phyloP scores from a whole-genome alignment of 257 asterid genomes.

The Rehmannia glutinosa region DNA sequence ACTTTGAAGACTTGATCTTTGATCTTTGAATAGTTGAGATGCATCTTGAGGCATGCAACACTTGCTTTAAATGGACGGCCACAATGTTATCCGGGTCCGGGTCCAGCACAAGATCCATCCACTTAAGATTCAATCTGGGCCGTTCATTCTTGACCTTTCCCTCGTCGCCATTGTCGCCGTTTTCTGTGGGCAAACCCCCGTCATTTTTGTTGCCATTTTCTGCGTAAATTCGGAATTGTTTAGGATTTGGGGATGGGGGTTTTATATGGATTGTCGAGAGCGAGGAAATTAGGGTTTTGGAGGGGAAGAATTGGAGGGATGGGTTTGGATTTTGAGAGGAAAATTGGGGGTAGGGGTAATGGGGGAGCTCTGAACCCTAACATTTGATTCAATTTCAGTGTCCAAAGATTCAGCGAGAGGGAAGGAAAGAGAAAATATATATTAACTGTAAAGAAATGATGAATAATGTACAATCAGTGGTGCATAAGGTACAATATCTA shows the following conservation, averaged over 20 bases:
- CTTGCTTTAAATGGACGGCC: no score
- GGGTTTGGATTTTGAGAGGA: constrained; percentile 17
- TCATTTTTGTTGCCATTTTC: constrained; percentile 22
- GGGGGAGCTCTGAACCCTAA: constrained; percentile 22
- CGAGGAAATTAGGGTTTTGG: constrained; percentile 16
- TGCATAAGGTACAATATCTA: no score
- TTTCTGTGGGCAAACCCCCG: no score
- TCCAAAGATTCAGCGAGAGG: no score
- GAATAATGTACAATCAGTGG: no score
- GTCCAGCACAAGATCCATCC: constrained; percentile 71
- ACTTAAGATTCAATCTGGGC: constrained; percentile 57
- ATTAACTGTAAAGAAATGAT: no score
- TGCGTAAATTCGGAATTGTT: constrained; percentile 15
- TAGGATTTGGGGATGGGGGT: constrained; percentile 5
- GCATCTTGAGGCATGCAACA: no score
- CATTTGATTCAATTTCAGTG: constrained; percentile 21
- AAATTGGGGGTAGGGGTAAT: background rate
- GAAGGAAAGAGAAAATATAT: no score
- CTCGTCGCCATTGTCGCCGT: constrained; percentile 22
- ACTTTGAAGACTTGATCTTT: constrained; percentile 22
- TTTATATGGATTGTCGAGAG: background rate
- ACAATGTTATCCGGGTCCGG: constrained; percentile 88
- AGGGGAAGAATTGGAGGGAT: constrained; percentile 5
- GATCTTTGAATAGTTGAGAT: background rate
- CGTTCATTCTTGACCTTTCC: constrained; percentile 36